Percentiles rank a stretch among this genome's conserved stretches.
Evolutionary conservation across 2,329 filamentous ascomycete species (phyloP).

Genomic region (Phoma sp.): DNA sequence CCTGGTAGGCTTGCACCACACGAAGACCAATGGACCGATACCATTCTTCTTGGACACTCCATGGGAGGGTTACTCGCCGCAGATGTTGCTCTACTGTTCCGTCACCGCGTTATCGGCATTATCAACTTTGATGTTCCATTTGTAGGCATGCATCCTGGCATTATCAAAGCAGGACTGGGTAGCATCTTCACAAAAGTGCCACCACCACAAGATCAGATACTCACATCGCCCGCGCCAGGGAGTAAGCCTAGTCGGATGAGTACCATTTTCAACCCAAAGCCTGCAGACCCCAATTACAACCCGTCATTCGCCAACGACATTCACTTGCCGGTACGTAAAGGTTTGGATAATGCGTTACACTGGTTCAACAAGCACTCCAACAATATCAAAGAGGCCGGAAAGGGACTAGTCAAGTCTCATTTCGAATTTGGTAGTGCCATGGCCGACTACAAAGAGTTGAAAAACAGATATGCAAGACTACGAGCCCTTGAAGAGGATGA

Average conservation of each 20-base stretch:
- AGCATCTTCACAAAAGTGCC: constrained; percentile 71
- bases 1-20: constrained; percentile 73
- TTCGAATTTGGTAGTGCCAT: constrained; percentile 84
- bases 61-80: constrained; percentile 87
- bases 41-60: constrained; percentile 85
- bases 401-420: constrained; percentile 78
- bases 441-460: constrained; percentile 76
- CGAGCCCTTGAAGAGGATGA: constrained; percentile 77
- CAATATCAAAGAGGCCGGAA: constrained; percentile 72
- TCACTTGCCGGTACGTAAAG: constrained; percentile 71
- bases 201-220: constrained; percentile 33
- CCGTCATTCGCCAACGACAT: constrained; percentile 79
- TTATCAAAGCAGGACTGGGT: constrained; percentile 80
- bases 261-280: constrained; percentile 49
- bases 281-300: constrained; percentile 72
- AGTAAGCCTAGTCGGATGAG: constrained; percentile 41
- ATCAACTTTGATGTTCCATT: constrained; percentile 88
- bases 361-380: constrained; percentile 85
- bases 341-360: constrained; percentile 71
- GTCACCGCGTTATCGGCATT: constrained; percentile 79
- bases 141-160: constrained; percentile 86
- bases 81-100: constrained; percentile 77
- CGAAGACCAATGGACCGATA: constrained; percentile 75
- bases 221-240: constrained; percentile 19
- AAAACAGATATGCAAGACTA: constrained; percentile 72